Evolutionary conservation across 2,329 filamentous ascomycete species (phyloP).

Genomic region (Botrytis tulipae): DNA sequence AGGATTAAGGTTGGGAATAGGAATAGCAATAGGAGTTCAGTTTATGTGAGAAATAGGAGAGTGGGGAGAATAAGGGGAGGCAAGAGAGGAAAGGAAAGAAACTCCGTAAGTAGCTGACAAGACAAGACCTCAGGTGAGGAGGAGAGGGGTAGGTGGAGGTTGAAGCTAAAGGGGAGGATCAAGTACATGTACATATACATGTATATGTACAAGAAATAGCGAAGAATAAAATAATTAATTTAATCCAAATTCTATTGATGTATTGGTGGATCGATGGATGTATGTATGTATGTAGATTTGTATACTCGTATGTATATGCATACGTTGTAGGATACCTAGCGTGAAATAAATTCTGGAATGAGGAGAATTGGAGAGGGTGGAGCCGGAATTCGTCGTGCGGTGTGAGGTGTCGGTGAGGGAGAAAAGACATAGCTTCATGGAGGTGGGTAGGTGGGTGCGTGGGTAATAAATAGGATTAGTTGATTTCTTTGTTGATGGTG

Average conservation of each 20-base stretch:
- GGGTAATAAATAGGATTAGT: too few species aligned
- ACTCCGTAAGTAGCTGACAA: too few species aligned
- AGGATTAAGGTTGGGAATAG: not conserved
- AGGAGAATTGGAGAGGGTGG: too few species aligned
- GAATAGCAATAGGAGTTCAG: not conserved
- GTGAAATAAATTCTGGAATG: too few species aligned
- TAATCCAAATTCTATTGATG: not conserved
- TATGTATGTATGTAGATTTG: not conserved
- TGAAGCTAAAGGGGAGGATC: not conserved
- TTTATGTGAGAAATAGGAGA: not conserved
- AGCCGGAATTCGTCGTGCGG: too few species aligned
- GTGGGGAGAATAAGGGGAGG: not conserved
- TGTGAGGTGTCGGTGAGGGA: too few species aligned
- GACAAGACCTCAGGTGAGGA: not conserved
- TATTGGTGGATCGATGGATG: not conserved
- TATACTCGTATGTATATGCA: too few species aligned
- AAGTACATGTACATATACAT: not conserved
- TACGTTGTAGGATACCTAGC: not conserved
- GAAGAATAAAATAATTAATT: not conserved
- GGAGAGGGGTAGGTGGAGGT: not conserved
- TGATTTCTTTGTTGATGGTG: too few species aligned
- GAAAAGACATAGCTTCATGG: too few species aligned
- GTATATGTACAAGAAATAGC: not conserved
- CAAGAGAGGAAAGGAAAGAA: not conserved
- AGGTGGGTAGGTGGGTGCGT: too few species aligned